Percentiles rank a stretch among this genome's conserved stretches.
Conservation (phyloP, 495 filamentous ascomycete genomes). For the Neurospora sp. region DNA sequence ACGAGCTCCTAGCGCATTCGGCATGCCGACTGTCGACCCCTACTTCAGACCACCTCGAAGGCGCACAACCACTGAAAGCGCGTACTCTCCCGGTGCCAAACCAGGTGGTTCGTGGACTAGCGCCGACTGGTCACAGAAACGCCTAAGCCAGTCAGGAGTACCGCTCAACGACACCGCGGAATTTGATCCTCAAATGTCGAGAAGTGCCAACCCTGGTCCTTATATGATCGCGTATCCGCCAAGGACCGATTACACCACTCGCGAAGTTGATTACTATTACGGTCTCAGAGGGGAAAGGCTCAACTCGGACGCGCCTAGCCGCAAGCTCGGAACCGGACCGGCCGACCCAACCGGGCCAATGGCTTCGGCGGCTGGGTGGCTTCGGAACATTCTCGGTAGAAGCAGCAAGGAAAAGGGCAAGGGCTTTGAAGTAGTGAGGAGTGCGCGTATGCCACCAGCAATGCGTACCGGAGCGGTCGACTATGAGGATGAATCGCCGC, state of each 20-base stretch:
- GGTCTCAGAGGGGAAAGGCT: constrained; percentile 83
- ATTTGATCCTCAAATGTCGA: constrained; percentile 31
- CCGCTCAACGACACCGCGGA: constrained; percentile 22
- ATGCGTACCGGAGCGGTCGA: constrained; percentile 46
- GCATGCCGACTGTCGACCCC: constrained; percentile 50
- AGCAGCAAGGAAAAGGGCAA: constrained; percentile 86
- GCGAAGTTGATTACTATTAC: constrained; percentile 94
- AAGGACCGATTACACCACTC: constrained; percentile 75
- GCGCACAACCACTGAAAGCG: constrained; percentile 45
- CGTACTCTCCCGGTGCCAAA: constrained; percentile 29
- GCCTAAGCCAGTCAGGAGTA: constrained; percentile 24
- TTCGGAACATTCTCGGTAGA: constrained; percentile 66
- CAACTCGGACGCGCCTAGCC: constrained; percentile 62
- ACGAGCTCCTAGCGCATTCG: constrained; percentile 30
- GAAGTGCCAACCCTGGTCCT: constrained; percentile 31
- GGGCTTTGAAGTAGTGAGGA: constrained; percentile 92
- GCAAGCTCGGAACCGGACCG: constrained; percentile 84
- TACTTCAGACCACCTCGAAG: constrained; percentile 80
- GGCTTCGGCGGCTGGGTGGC: constrained; percentile 78
- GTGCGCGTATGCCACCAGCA: constrained; percentile 56
- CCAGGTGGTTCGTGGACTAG: constrained; percentile 38
- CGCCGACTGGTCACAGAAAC: constrained; percentile 42
- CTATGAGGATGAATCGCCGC: constrained; percentile 39
- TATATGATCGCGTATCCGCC: constrained; percentile 29
- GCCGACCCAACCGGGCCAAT: constrained; percentile 90